These are phyloP conservation scores for Ceratobasidium sp. DNA, from an alignment of 1,284 basidiomycete genomes.

Conservation along the genomic window DNA sequence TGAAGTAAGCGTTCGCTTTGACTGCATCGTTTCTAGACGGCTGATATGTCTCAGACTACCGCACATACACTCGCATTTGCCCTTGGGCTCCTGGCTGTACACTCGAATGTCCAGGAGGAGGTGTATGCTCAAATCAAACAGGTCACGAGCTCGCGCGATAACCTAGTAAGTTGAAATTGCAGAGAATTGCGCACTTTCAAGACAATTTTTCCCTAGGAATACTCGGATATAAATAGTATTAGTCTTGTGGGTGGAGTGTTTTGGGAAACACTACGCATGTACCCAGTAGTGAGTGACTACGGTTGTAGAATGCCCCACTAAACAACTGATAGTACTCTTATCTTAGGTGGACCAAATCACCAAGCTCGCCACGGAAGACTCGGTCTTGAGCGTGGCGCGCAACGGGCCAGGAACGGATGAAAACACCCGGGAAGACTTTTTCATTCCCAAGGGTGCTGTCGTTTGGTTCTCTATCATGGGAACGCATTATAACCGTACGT, in stretches of 20 bases:
- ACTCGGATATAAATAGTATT: conserved; percentile 30
- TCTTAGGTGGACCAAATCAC: not conserved
- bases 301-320: not conserved
- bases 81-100: conserved; percentile 30
- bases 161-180: not conserved
- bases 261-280: conserved; percentile 37
- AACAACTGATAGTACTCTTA: not conserved
- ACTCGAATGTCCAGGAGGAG: conserved; percentile 33
- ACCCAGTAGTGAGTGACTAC: conserved; percentile 24
- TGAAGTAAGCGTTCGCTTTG: not conserved
- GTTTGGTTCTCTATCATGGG: not conserved
- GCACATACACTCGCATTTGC: conserved; percentile 31
- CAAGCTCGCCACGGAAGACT: conserved; percentile 6
- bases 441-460: conserved; percentile 1
- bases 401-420: not conserved
- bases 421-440: not conserved
- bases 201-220: conserved; percentile 10
- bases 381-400: conserved; percentile 4
- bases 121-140: conserved; percentile 32
- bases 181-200: not conserved
- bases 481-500: conserved; percentile 30
- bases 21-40: not conserved
- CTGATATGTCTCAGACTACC: conserved; percentile 28
- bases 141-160: conserved; percentile 17
- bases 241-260: conserved; percentile 28